Evolutionary conservation across 1,284 basidiomycete species (phyloP), one percentile per base, ranked within the genome.

Genomic region (Sanghuangporus sanghuang): DNA sequence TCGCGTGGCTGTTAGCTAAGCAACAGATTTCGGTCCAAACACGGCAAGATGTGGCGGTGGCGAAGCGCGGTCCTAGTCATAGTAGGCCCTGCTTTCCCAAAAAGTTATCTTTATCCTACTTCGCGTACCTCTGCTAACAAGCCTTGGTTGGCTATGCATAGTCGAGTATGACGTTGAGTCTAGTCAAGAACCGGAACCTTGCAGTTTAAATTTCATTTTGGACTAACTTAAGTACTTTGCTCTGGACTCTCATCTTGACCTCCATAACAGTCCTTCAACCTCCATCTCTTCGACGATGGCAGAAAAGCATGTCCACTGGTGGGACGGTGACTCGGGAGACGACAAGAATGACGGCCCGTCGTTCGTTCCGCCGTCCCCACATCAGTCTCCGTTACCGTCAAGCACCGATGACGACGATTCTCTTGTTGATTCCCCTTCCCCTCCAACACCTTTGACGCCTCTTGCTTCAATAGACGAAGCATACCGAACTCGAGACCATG

Each of bases 281-380:
- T 21, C 42, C 54, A 57, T 35, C 39, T 21, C 7, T 3, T 61
- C 35, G 42, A 42, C 16, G 1, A 63, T 62, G 65, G 14, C 62
- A 18, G 53, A 55, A n/a, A 63, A 53, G 53, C 65, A 48, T 27
- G 65, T 66, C n/a, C 65, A 63, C 49, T 66, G 65, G 65, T 40
- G 56, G 9, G 62, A 59, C 44, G 52, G 38, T 8, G 39, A 35
- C 2, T 50, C 21, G 12, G n/a, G 4, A 2, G 2, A 38, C 8
- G 58, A 61, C 14, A 44, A 61, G 7, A 44, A 56, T 32, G 64
- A 58, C 11, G 49, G 39, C 42, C 38, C 44, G 6, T 32, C 23
- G 23, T 61, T 64, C 53, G 18, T 64, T 23, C 63, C 62, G 11
- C 56, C 61, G 38, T 57, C 65, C 5, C 60, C 64, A 11, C 18